Percentiles rank a stretch among this genome's conserved stretches.
phyloP scores from a whole-genome alignment of 352 stramenopile genomes.

The Globisporangium camurandrum region DNA sequence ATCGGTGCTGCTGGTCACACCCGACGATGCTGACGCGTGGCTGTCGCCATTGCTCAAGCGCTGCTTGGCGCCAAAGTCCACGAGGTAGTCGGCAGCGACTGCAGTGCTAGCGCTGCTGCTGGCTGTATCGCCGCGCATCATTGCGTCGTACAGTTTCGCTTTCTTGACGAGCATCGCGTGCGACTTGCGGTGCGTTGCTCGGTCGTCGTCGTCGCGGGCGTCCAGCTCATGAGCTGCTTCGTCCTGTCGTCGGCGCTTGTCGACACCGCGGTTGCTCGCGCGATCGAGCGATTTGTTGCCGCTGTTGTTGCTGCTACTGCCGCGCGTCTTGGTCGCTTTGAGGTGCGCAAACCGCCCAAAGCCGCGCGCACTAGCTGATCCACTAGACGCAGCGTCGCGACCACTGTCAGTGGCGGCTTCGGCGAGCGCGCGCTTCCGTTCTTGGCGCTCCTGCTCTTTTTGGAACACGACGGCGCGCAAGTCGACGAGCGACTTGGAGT shows the following conservation, averaged over 20 bases:
- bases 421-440: slow-evolving; percentile 32
- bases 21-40: too few species aligned
- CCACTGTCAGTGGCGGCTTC: slow-evolving; percentile 15
- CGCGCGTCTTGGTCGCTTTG: slow-evolving; percentile 18
- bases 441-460: slow-evolving; percentile 74
- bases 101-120: neutral
- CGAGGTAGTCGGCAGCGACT: slow-evolving; percentile 41
- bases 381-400: slow-evolving; percentile 1
- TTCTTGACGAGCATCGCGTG: slow-evolving; percentile 58
- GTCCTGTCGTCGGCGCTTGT: slow-evolving; percentile 43
- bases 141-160: slow-evolving; percentile 66
- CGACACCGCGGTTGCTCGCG: slow-evolving; percentile 45
- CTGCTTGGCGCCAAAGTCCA: slow-evolving; percentile 66
- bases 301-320: too few species aligned
- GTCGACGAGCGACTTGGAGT: slow-evolving; percentile 76
- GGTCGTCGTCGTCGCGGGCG: slow-evolving; percentile 50
- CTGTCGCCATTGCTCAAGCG: neutral
- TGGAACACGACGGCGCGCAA: slow-evolving; percentile 78
- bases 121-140: slow-evolving; percentile 24
- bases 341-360: slow-evolving; percentile 44
- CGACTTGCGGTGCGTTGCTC: slow-evolving; percentile 48
- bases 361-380: slow-evolving; percentile 1
- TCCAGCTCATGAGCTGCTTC: slow-evolving; percentile 37
- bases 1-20: slow-evolving; percentile 1
- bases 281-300: slow-evolving; percentile 9